Base-by-base conservation (phyloP, 2,329 filamentous ascomycete genomes). In the Trichoderma guizhouense region DNA sequence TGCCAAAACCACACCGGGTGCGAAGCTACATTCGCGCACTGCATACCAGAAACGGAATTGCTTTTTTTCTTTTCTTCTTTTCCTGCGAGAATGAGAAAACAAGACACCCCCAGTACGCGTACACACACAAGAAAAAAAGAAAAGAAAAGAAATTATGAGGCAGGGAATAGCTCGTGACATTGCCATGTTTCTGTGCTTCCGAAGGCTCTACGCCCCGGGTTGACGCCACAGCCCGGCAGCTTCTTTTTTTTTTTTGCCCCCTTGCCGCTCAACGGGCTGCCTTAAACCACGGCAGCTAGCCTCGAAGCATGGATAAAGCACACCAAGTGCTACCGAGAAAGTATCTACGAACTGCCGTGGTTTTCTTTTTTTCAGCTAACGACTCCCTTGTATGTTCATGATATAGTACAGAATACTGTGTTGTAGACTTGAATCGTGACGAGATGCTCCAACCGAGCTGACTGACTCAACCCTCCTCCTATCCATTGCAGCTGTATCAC, bases 21-120 rank as follows among this genome's bases (percentile, higher is more conserved):
- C 64, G 32, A 28, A 57, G 15, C 18, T 58, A 58, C 51, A n/a
- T 51, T 51, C 28, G 66, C 66, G 66, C 66, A 69, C 66, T 69
- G 66, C 66, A 47, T 69, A 51, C 66, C 66, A 69, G 21, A 69
- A 69, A 28, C 39, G 66, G 66, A 61, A 60, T 21, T 60, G 7
- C 34, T 26, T 61, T 39, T 39, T 39, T 15, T 18, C 1, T 18
- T 18, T 3, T 18, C 5, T 34, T 36, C 34, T 39, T 39, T 11
- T 51, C 24, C 24, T 61, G 32, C 66, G 24, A 24, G 26, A 34
- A 53, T 15, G 39, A 51, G 39, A 62, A 34, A 62, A 34, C 55
- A 69, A 66, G 21, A 24, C 28, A 26, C n/a, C 55, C 26, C 53
- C 24, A 8, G 18, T 53, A n/a, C 14, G 11, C 26, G 32, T 34